Base-by-base conservation (phyloP, 2,329 filamentous ascomycete species). In the Pestalotiopsis sp. region DNA sequence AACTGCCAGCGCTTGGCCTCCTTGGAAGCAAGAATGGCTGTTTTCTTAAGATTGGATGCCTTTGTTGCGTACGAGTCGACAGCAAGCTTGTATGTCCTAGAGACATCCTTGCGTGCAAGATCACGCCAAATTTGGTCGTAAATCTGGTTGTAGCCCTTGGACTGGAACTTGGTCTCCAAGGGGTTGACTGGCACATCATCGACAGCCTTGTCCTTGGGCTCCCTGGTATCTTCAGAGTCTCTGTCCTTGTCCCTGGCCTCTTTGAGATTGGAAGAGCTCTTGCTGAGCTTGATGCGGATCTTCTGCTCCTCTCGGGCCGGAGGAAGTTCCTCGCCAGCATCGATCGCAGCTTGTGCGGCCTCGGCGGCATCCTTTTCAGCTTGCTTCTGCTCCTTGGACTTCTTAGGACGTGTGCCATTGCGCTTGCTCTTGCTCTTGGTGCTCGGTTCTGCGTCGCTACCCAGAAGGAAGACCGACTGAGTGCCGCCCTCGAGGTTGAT, bases 81-180 rank as follows among this genome's bases (percentile, higher is more conserved):
- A 68, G 97, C 97, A 78, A 98, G 87, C 73, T 96, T 93, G 79
- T 90, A 94, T 0, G 97, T 93, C 83, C 98, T 98, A 76, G 92
- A 93, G 70, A 98, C 92, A 79, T 97, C 94, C 79, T 97, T 97
- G 70, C 94, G 91, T 2, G 95, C 93, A 75, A 99, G 90, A 77
- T 99, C 96, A 72, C 95, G 92, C 91, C 94, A 97, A 73, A 98
- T 98, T 80, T 98, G 94, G 76, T 97, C 95, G 80, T 98, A 98
- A 68, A 99, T 95, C 80, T 97, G 95, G 76, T 97, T 94, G 83
- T 97, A 99, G 20, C 93, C 94, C 79, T 97, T 97, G 64, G 94
- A 96, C 73, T 93, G 91, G 80, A 93, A 96, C 70, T 87, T 87
- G 70, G 89, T 87, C 69, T 91, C 87, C 25, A 88, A 85, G 3